Conservation (phyloP, 2,329 filamentous ascomycete genomes). For the Alternaria consortialis region DNA sequence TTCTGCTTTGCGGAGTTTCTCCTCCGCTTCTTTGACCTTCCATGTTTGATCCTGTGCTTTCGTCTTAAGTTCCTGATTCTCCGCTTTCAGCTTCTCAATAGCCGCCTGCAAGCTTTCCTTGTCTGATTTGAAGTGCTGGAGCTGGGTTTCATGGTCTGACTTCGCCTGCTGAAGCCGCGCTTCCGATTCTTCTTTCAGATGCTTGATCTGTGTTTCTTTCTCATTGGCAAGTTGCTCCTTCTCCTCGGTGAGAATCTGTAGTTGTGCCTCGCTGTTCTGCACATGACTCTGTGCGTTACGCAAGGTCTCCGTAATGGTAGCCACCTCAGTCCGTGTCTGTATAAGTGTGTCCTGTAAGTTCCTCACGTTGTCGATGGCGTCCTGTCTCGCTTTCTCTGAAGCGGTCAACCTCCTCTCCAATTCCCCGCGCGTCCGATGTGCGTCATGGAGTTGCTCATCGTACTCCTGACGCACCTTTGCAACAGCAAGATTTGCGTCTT, state of each 20-base stretch:
- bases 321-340: slow-evolving; percentile 38
- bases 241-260: slow-evolving; percentile 53
- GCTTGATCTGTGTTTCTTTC: slow-evolving; percentile 4
- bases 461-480: slow-evolving; percentile 46
- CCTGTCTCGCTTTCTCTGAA: slow-evolving; percentile 37
- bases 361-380: slow-evolving; percentile 38
- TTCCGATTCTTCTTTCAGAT: slow-evolving; percentile 21
- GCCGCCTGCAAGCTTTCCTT: slow-evolving; percentile 29
- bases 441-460: slow-evolving; percentile 43
- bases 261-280: slow-evolving; percentile 38
- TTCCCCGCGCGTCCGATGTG: slow-evolving; percentile 34
- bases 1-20: slow-evolving; percentile 52
- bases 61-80: slow-evolving; percentile 41
- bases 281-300: slow-evolving; percentile 36
- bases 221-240: slow-evolving; percentile 4
- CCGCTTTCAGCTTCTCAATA: slow-evolving; percentile 24
- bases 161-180: slow-evolving; percentile 38
- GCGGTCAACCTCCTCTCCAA: slow-evolving; percentile 38
- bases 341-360: slow-evolving; percentile 38
- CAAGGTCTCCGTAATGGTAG: slow-evolving; percentile 31
- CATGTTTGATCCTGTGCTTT: slow-evolving; percentile 55
- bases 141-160: not conserved
- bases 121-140: not conserved
- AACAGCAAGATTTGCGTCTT: slow-evolving; percentile 38
- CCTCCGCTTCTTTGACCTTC: slow-evolving; percentile 58